Base-by-base conservation (phyloP, 768 basidiomycete species). In the Boletus sensibilis region DNA sequence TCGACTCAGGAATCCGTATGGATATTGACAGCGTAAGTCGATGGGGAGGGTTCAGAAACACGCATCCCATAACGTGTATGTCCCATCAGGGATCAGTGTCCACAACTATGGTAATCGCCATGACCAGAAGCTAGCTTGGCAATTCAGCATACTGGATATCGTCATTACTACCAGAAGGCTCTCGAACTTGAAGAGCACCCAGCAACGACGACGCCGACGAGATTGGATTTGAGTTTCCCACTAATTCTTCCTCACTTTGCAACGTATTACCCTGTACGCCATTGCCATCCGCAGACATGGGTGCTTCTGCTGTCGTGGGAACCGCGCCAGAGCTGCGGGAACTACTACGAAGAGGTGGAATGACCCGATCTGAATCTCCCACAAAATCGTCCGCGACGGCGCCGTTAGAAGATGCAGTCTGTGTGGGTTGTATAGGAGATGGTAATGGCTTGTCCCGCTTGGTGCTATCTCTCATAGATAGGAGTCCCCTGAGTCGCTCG, bases 401-500 rank as follows among this genome's bases (percentile, higher is more conserved):
- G 43, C 55, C 59, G 59, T 59, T 59, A 31, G 51, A 52, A 60
- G 57, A 31, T 35, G 38, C 37, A 41, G 27, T 38, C 39, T 54
- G 51, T 31, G 69, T 53, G 9, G 66, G 37, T 55, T 68, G 70
- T 25, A 63, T 48, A 44, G 65, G 63, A 56, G 69, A 61, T 37
- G 70, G 63, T 11, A 62, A 60, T 40, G 66, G 66, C 52, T 65
- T 76, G 42, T 69, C 73, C 52, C 46, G 43, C 57, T 58, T 67
- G 44, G 23, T 49, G 49, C 61, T 66, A 48, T 66, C 69, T 57
- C 61, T 66, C 55, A 67, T 61, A 7, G 67, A 69, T 21, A 77
- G 61, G 42, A 77, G 66, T 39, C 74, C 75, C 60, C 68, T 71
- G 63, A 77, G 63, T 51, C 76, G 74, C 43, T 74, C 72, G 53